Evolutionary conservation across 371 early-diverging fungal genomes (phyloP).

Genomic region (Syncephalastrum contaminatum): DNA sequence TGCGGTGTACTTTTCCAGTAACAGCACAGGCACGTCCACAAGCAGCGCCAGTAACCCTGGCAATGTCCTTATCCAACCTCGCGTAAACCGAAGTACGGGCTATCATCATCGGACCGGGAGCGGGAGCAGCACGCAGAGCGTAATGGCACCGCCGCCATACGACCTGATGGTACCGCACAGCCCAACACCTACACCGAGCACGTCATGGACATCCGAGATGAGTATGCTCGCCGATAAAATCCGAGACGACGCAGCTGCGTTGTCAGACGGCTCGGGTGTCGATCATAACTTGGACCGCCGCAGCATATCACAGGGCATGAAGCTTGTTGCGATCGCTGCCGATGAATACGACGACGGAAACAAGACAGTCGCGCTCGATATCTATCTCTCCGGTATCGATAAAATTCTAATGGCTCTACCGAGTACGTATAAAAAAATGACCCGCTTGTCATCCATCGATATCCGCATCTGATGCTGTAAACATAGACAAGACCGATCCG

Average conservation of each 20-base stretch:
- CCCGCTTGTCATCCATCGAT: background rate
- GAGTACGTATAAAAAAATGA: constrained; percentile 30
- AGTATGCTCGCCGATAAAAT: constrained; percentile 37
- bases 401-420: constrained; percentile 55
- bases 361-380: constrained; percentile 47
- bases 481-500: constrained; percentile 29
- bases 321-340: constrained; percentile 51
- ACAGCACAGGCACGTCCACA: constrained; percentile 1
- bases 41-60: background rate
- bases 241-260: constrained; percentile 22
- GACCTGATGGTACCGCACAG: constrained; percentile 5
- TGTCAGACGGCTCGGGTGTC: background rate
- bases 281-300: constrained; percentile 14
- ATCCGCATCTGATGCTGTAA: background rate
- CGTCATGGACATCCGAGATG: constrained; percentile 44
- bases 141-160: constrained; percentile 14
- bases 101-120: constrained; percentile 6
- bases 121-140: constrained; percentile 1
- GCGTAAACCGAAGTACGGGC: constrained; percentile 13
- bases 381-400: constrained; percentile 53
- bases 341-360: constrained; percentile 57
- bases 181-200: constrained; percentile 29
- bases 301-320: constrained; percentile 42
- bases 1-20: constrained; percentile 12
- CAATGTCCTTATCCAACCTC: constrained; percentile 10